Percentiles rank a stretch among this genome's conserved stretches.
phyloP scores from a whole-genome alignment of 164 flowering plant genomes.

The Magnolia kwangsiensis region DNA sequence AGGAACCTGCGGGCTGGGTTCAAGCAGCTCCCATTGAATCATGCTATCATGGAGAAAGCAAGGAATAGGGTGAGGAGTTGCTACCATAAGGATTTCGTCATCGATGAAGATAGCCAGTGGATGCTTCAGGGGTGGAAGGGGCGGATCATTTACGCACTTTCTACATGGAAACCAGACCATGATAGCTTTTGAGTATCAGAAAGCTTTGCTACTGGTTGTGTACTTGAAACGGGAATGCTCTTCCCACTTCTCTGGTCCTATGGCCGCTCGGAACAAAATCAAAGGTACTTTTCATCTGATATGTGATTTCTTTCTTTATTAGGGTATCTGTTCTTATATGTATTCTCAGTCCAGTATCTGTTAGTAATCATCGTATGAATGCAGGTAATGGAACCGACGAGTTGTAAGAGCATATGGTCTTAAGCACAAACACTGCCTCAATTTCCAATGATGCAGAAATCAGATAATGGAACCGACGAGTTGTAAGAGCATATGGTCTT shows the following conservation, averaged over 20 bases:
- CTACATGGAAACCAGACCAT: slow-evolving; percentile 40
- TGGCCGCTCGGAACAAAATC: neutral
- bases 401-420: neutral
- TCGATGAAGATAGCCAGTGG: slow-evolving; percentile 72
- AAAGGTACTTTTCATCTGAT: neutral
- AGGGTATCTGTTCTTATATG: neutral
- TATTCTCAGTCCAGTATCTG: neutral
- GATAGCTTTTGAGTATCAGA: neutral
- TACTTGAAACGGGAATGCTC: neutral
- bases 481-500: neutral
- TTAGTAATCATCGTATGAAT: neutral
- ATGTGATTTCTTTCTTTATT: neutral
- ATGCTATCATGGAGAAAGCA: slow-evolving; percentile 37
- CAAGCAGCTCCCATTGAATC: slow-evolving; percentile 51
- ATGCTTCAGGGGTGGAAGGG: slow-evolving; percentile 89
- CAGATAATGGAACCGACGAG: neutral
- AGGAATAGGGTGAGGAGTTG: slow-evolving; percentile 27
- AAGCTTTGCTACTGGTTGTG: neutral
- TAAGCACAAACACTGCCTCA: neutral
- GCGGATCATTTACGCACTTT: slow-evolving; percentile 53
- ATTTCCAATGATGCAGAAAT: neutral
- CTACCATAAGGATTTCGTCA: slow-evolving; percentile 69
- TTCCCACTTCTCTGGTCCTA: neutral
- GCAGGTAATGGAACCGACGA: neutral
- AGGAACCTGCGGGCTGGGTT: slow-evolving; percentile 65